phyloP scores from a whole-genome alignment of 495 filamentous ascomycete species.

The Parmelia sp. region DNA sequence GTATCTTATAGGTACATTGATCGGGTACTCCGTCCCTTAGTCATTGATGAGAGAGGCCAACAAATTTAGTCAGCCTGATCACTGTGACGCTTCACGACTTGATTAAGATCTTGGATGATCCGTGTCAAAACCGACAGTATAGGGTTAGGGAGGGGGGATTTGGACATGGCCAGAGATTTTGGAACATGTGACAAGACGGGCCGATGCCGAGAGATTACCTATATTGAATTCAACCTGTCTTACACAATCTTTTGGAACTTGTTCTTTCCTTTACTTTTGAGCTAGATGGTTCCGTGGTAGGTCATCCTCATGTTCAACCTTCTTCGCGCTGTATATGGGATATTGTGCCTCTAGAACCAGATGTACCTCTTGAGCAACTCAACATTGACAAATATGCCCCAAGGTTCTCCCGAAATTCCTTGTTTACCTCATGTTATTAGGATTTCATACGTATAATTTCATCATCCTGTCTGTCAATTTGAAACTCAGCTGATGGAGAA shows the following conservation, averaged over 20 bases:
- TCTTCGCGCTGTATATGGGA: background rate
- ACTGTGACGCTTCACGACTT: background rate
- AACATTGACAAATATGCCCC: background rate
- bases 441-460: background rate
- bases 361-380: background rate
- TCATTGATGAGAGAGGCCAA: background rate
- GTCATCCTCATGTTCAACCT: background rate
- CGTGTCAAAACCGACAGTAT: background rate
- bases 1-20: too few species aligned
- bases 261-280: background rate
- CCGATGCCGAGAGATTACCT: background rate
- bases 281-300: conserved; percentile 6
- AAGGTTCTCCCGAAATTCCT: background rate
- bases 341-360: too few species aligned
- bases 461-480: background rate
- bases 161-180: background rate
- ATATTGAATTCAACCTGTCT: background rate
- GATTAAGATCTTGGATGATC: background rate
- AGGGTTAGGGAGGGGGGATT: background rate
- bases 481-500: background rate
- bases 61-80: too few species aligned
- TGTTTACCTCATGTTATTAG: background rate
- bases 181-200: background rate
- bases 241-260: background rate
- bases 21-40: too few species aligned